These are phyloP conservation scores for Cynara cardunculus DNA, from an alignment of 129 eudicot species.

Conservation along the genomic window DNA sequence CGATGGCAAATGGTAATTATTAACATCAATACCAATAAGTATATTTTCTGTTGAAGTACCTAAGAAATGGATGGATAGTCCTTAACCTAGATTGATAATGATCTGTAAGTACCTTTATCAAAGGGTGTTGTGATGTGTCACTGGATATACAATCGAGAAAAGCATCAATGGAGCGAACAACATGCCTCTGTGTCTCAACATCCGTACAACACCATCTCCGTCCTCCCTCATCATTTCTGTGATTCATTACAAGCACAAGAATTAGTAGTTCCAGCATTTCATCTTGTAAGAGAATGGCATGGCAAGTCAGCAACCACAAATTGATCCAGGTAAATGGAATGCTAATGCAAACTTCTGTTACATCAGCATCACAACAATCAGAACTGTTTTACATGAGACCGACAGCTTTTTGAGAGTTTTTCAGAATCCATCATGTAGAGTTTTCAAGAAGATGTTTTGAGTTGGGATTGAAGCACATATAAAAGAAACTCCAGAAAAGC, in stretches of 20 bases:
- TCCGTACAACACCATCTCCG: conserved; percentile 70
- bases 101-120: conserved; percentile 61
- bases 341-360: neutral
- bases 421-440: neutral
- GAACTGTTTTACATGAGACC: neutral
- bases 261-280: neutral
- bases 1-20: too few relatives aligned
- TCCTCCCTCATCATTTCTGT: conserved; percentile 44
- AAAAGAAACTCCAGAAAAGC: neutral
- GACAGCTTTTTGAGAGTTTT: neutral
- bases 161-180: conserved; percentile 71
- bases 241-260: neutral
- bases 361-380: neutral
- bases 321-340: neutral
- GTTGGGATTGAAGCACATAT: neutral
- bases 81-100: neutral
- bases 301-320: neutral
- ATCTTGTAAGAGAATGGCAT: neutral
- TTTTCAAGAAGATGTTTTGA: neutral
- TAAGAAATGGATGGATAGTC: neutral
- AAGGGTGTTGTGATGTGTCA: conserved; percentile 55
- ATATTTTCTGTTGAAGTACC: neutral
- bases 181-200: conserved; percentile 70
- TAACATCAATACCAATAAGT: neutral
- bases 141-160: conserved; percentile 72